phyloP scores from a whole-genome alignment of 2,329 filamentous ascomycete genomes.

The Rhexocercosporidium sp. region DNA sequence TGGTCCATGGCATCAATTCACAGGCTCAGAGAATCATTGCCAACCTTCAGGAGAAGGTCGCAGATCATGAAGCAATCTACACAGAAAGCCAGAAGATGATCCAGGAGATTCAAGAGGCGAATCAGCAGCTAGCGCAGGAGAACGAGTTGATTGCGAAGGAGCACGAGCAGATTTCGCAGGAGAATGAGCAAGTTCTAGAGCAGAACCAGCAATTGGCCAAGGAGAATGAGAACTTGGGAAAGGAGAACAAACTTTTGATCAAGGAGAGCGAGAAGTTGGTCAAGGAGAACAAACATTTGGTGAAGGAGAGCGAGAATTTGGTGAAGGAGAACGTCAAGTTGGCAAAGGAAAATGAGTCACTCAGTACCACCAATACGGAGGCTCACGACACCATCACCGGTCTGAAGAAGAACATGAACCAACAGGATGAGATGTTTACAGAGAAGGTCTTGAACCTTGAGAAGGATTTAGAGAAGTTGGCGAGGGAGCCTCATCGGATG shows the following conservation, averaged over 20 bases:
- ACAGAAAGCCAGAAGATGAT: not conserved
- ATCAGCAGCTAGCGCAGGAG: not conserved
- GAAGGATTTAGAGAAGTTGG: not conserved
- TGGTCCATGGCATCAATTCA: not conserved
- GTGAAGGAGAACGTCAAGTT: not conserved
- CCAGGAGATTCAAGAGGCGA: not conserved
- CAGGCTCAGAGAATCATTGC: not conserved
- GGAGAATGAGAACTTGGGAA: not conserved
- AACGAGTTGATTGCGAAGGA: not conserved
- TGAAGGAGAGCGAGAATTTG: not conserved
- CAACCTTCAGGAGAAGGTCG: not conserved
- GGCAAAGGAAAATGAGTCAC: not conserved
- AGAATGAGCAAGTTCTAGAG: not conserved
- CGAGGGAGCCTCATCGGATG: not conserved
- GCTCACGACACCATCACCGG: conserved; percentile 1
- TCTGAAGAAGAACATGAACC: not conserved
- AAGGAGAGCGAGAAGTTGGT: not conserved
- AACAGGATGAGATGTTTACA: not conserved
- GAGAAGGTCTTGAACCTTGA: conserved; percentile 1
- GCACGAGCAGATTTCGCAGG: not conserved
- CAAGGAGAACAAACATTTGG: not conserved
- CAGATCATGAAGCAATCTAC: conserved; percentile 1
- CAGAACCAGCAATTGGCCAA: not conserved
- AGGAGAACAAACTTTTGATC: not conserved
- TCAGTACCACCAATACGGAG: conserved; percentile 1